These are phyloP conservation scores for Tuber magnatum DNA, from an alignment of 495 filamentous ascomycete genomes.

Conservation along the genomic window DNA sequence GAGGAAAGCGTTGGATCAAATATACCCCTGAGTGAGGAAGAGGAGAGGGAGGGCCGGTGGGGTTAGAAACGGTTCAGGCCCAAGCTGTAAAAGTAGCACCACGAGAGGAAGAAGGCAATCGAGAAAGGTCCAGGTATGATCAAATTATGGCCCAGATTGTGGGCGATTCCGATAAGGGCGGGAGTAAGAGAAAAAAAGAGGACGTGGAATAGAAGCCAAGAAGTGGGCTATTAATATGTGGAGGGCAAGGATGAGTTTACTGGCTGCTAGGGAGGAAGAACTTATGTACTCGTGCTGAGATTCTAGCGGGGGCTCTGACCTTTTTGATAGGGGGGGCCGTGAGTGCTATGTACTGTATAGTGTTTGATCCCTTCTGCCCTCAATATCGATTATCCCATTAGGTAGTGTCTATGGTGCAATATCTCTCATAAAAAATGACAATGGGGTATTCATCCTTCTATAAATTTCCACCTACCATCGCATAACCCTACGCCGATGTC, in stretches of 20 bases:
- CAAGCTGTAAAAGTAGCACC: slow-evolving; percentile 46
- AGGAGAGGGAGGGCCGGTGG: slow-evolving; percentile 37
- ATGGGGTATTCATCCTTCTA: too few species aligned
- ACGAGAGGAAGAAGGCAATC: slow-evolving; percentile 46
- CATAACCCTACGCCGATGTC: too few species aligned
- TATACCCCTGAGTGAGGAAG: slow-evolving; percentile 9
- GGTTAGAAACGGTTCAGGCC: slow-evolving; percentile 1
- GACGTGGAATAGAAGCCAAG: slow-evolving; percentile 31
- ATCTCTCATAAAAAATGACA: too few species aligned
- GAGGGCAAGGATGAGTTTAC: slow-evolving; percentile 49
- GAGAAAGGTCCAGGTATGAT: slow-evolving; percentile 40
- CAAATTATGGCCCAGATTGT: slow-evolving; percentile 31
- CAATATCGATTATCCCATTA: too few species aligned
- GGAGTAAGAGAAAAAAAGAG: slow-evolving; percentile 42
- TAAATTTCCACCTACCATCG: too few species aligned
- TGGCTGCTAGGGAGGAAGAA: slow-evolving; percentile 69
- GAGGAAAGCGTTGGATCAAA: too few species aligned
- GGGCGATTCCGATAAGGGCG: slow-evolving; percentile 29
- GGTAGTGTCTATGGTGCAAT: too few species aligned
- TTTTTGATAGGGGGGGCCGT: too few species aligned
- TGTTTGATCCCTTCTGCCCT: too few species aligned
- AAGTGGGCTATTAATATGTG: slow-evolving; percentile 29
- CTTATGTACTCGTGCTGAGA: slow-evolving; percentile 49
- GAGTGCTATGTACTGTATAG: too few species aligned
- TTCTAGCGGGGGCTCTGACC: too few species aligned